phyloP scores from a whole-genome alignment of 1,284 basidiomycete species.

The Limonomyces culmigenus region DNA sequence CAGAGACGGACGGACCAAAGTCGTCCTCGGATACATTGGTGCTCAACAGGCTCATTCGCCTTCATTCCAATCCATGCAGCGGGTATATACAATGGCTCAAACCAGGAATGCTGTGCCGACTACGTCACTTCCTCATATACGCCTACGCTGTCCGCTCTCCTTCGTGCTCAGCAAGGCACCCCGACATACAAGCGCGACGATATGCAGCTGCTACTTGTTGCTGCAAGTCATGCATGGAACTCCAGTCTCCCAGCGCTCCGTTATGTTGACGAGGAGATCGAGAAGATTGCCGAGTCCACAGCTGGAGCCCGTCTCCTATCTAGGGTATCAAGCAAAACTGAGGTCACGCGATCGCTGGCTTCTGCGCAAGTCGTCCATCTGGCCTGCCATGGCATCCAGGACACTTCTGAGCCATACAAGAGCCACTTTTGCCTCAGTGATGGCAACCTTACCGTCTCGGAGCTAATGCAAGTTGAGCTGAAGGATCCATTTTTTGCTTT shows the following conservation, averaged over 20 bases:
- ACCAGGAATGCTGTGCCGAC: not conserved
- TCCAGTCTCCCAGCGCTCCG: not conserved
- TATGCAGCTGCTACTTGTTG: not conserved
- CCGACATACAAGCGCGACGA: too few relatives aligned
- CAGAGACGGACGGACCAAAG: not conserved
- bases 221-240: not conserved
- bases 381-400: slow-evolving; percentile 7
- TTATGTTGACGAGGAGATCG: not conserved
- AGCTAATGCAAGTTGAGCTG: not conserved
- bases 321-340: too few relatives aligned
- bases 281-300: not conserved
- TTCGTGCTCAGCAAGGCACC: not conserved
- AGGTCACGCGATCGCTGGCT: not conserved
- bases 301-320: not conserved
- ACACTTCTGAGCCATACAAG: slow-evolving; percentile 2
- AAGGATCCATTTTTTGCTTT: slow-evolving; percentile 7
- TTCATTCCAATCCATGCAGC: not conserved
- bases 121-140: not conserved
- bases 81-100: not conserved
- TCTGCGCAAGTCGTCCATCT: slow-evolving; percentile 4
- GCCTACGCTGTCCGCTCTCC: not conserved
- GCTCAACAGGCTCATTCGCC: not conserved
- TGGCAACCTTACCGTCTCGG: not conserved
- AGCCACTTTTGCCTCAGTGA: slow-evolving; percentile 5
- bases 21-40: not conserved